Base-by-base conservation (phyloP, 495 filamentous ascomycete species). In the Aspergillus indologenus region DNA sequence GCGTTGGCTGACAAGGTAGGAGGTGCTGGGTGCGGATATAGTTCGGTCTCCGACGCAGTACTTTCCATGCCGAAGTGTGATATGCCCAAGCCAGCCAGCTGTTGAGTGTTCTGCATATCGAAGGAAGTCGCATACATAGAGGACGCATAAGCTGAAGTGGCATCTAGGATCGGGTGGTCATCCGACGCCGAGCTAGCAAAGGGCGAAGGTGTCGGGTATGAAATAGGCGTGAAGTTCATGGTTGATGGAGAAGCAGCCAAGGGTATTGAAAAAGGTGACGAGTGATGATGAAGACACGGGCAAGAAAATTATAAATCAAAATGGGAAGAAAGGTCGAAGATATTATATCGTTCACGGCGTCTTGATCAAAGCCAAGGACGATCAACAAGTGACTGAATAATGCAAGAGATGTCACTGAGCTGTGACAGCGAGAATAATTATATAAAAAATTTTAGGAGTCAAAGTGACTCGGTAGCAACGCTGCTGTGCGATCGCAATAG, bases 41-140 rank as follows among this genome's bases (percentile, higher is more conserved):
- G 49, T 46, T 53, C 58, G 45, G 63, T 12, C 43, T 70, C 58
- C 15, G 56, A 50, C 17, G 59, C 54, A 2, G 49, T 17, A 20
- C 51, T 23, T 18, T 70, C 68, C 23, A 68, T 63, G 1, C 63
- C 67, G 53, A 66, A 68, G 44, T 62, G 54, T n/a, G 65, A 64
- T 18, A 77, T 75, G 0, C 74, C 76, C n/a, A 77, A 45, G 11
- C 74, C 72, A 17, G 64, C 44, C 12, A 57, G 11, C 14, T 60
- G 43, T 40, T 58, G 58, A 45, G 63, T 56, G 14, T 59, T 46
- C n/a, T 43, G 45, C 21, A 61, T 45, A 43, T 67, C 66, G 9
- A 57, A 51, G 19, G 63, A 40, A 1, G 51, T 51, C 23, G 61
- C 45, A 24, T 58, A 62, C n/a, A 63, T 55, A 0, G 65, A 63